A percentile compares a stretch with the other conserved stretches of the same genome.
Evolutionary conservation across 495 filamentous ascomycete genomes (phyloP).

Genomic region (Pseudoneurospora amorphoporcata): DNA sequence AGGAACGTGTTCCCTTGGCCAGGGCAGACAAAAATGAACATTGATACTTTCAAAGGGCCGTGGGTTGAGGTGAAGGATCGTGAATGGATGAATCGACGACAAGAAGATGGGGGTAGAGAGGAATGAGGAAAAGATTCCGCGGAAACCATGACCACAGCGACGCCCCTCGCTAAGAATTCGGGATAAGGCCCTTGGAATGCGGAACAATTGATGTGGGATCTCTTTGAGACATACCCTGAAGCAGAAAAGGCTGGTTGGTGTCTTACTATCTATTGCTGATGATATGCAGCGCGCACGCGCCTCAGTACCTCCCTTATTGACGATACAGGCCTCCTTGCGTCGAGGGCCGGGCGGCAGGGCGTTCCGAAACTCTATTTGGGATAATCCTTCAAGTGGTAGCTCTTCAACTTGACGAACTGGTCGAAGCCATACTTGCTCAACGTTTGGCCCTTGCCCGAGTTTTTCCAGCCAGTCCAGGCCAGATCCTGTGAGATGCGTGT

Average conservation of each 20-base stretch:
- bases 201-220: neutral
- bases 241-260: neutral
- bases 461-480: slow-evolving; percentile 97
- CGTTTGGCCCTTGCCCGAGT: slow-evolving; percentile 83
- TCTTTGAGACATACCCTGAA: neutral
- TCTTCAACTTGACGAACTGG: slow-evolving; percentile 92
- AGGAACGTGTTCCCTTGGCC: slow-evolving; percentile 10
- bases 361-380: slow-evolving; percentile 44
- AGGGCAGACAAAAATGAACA: neutral
- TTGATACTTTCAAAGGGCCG: neutral
- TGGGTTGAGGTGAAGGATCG: neutral
- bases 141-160: neutral
- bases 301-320: slow-evolving; percentile 12
- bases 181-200: neutral
- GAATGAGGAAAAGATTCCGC: slow-evolving; percentile 12
- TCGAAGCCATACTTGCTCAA: slow-evolving; percentile 87
- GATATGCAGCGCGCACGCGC: slow-evolving; percentile 3
- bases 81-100: neutral
- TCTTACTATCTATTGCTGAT: neutral
- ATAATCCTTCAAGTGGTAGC: slow-evolving; percentile 86
- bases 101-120: slow-evolving; percentile 2
- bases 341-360: neutral
- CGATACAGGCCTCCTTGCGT: slow-evolving; percentile 9
- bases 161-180: neutral
- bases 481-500: slow-evolving; percentile 54